These are phyloP conservation scores for Pestalotiopsis sp. DNA, from an alignment of 2,329 filamentous ascomycete species.

Conservation along the genomic window DNA sequence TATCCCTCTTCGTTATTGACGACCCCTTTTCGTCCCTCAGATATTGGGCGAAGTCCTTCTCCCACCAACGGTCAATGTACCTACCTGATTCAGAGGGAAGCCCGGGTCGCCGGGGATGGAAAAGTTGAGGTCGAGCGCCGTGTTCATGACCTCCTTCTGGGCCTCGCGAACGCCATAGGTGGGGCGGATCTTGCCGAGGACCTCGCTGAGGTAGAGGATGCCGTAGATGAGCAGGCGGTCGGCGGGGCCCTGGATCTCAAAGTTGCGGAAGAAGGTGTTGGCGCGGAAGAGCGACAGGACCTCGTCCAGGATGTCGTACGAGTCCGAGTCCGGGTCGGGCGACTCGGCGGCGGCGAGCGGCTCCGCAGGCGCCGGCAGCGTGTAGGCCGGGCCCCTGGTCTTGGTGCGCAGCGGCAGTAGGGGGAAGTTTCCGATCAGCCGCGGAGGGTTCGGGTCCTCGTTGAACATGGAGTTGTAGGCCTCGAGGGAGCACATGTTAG, in stretches of 20 bases:
- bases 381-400: slow-evolving; percentile 92
- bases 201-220: slow-evolving; percentile 92
- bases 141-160: slow-evolving; percentile 80
- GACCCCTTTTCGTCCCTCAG: not conserved
- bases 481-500: slow-evolving; percentile 43
- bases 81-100: slow-evolving; percentile 87
- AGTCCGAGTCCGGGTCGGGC: slow-evolving; percentile 83
- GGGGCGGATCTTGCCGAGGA: slow-evolving; percentile 84
- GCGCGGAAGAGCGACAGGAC: slow-evolving; percentile 90
- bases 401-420: slow-evolving; percentile 93
- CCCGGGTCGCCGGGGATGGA: slow-evolving; percentile 90
- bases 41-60: not conserved
- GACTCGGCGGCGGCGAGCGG: slow-evolving; percentile 63
- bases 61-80: slow-evolving; percentile 20
- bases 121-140: slow-evolving; percentile 91
- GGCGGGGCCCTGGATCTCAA: slow-evolving; percentile 95
- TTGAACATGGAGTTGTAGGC: slow-evolving; percentile 98
- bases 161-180: slow-evolving; percentile 62
- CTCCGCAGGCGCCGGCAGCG: slow-evolving; percentile 64
- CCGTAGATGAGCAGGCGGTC: slow-evolving; percentile 96
- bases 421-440: slow-evolving; percentile 83
- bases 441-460: slow-evolving; percentile 69
- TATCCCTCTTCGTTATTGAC: not conserved
- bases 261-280: slow-evolving; percentile 99
- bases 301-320: slow-evolving; percentile 96